These are phyloP conservation scores for Crepidotus variabilis DNA, from an alignment of 768 basidiomycete species.

Conservation along the genomic window DNA sequence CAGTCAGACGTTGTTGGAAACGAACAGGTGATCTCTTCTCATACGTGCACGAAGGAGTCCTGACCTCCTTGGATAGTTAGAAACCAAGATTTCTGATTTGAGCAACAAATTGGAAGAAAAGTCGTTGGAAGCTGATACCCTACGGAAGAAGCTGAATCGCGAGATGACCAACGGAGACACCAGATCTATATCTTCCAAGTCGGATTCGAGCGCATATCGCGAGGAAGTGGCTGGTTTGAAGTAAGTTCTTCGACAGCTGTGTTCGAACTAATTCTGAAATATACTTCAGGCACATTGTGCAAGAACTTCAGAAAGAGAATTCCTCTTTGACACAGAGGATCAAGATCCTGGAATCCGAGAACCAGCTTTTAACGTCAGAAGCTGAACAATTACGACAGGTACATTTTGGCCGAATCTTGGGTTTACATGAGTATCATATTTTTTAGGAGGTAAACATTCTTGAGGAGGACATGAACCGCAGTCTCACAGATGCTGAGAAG, in stretches of 20 bases:
- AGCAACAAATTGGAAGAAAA: constrained; percentile 29
- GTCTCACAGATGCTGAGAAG: constrained; percentile 48
- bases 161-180: constrained; percentile 34
- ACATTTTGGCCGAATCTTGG: not conserved
- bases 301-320: constrained; percentile 85
- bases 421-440: constrained; percentile 1
- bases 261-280: not conserved
- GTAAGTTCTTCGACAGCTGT: constrained; percentile 32
- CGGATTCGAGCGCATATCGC: constrained; percentile 42
- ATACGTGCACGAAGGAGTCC: constrained; percentile 21
- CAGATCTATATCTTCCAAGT: constrained; percentile 40
- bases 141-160: constrained; percentile 58
- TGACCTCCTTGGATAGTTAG: constrained; percentile 20
- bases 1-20: not conserved
- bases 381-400: constrained; percentile 75
- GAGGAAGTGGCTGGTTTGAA: constrained; percentile 85
- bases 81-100: constrained; percentile 24
- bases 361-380: constrained; percentile 62
- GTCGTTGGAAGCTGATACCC: constrained; percentile 48
- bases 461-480: constrained; percentile 71
- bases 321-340: constrained; percentile 54
- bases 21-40: not conserved
- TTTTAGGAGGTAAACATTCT: constrained; percentile 69
- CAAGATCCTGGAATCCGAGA: constrained; percentile 75
- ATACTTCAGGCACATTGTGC: constrained; percentile 69